Conservation (phyloP, 1,139 yeast genomes). For the Blastobotrys persicus region DNA sequence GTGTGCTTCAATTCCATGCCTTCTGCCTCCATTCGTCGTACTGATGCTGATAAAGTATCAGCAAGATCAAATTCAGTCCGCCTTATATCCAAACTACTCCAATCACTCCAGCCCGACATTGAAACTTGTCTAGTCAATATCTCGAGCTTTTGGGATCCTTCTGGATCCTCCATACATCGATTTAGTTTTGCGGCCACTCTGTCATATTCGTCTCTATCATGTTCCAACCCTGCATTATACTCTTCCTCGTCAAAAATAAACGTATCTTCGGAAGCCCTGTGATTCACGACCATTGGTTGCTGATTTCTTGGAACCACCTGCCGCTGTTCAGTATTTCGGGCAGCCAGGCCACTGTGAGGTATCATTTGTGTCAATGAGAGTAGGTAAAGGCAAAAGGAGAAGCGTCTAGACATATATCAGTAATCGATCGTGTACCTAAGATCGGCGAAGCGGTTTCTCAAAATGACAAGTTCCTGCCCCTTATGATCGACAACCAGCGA, state of each 20-base stretch:
- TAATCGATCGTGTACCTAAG: not conserved
- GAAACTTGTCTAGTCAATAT: slow-evolving; percentile 5
- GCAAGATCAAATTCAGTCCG: slow-evolving; percentile 37
- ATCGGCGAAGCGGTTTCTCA: not conserved
- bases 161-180: not conserved
- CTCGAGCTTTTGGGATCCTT: not conserved
- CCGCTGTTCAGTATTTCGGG: not conserved
- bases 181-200: slow-evolving; percentile 3
- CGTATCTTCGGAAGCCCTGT: not conserved
- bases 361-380: not conserved
- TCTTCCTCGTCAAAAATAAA: slow-evolving; percentile 4
- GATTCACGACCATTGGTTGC: not conserved
- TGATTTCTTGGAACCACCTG: not conserved
- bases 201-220: slow-evolving; percentile 4
- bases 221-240: slow-evolving; percentile 1
- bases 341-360: not conserved
- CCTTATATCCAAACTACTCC: not conserved
- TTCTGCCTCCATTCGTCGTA: slow-evolving; percentile 37
- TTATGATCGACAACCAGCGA: not conserved
- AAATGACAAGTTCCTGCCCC: not conserved
- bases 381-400: not conserved
- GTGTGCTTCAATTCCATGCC: slow-evolving; percentile 46
- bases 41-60: slow-evolving; percentile 37
- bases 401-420: not conserved
- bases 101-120: not conserved